Base-by-base conservation (phyloP, 495 filamentous ascomycete species). In the Choiromyces venosus region DNA sequence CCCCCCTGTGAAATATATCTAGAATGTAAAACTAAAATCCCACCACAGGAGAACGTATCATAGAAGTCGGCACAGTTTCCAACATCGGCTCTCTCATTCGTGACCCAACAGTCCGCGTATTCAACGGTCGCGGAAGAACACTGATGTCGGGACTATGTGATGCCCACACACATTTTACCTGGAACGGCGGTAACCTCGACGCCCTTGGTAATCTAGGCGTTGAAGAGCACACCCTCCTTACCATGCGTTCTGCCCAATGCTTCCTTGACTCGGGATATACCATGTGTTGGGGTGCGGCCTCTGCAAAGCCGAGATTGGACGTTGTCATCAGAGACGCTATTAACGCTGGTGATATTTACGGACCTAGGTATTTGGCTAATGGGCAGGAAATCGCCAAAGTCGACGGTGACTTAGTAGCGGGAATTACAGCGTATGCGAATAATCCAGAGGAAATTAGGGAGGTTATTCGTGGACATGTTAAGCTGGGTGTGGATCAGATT, bases 251-350 rank as follows among this genome's bases (percentile, higher is more conserved):
- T 33, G 86, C 86, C 0, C 81, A 82, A 70, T 83, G 81, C 46
- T 86, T 83, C 72, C 81, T 87, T 40, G 84, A 86, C 72, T 84
- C 81, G 8, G 85, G 85, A 1, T 83, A 82, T 66, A 83, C 85
- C 21, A 86, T 86, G 84, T 87, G 84, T 77, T 87, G 83, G 73
- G 86, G 86, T 7, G 85, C 86, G 0, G 86, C 86, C 9, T 84
- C 85, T 1, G 86, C 86, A 0, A 85, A 87, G 72, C 80, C 83
- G 36, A 82, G 86, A 16, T 79, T 87, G 0, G 86, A 87, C 70
- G 73, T 84, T 40, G 86, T 86, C 21, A 84, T 88, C 38, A 82
- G 86, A 40, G 84, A 88, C 71, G 86, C 87, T 1, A 88, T 89
- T 72, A 86, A 87, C 61, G 80, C 81, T 0, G 87, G 87, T 0